These are phyloP conservation scores for Phialophora chinensis DNA, from an alignment of 2,329 filamentous ascomycete species.

Conservation along the genomic window DNA sequence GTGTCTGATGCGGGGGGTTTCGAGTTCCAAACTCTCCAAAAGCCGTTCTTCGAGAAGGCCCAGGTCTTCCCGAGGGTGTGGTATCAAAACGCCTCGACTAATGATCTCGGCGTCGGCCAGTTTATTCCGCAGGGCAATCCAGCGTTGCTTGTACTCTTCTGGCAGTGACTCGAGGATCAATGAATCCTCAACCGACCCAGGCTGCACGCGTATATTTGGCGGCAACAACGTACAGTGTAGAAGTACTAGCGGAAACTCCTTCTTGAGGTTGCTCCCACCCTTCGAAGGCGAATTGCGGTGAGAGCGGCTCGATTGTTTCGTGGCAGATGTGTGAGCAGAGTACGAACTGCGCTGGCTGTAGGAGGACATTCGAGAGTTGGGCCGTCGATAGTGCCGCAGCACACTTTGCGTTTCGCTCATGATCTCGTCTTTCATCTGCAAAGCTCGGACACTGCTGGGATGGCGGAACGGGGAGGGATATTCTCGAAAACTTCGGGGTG, in stretches of 20 bases:
- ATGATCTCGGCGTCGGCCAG: constrained; percentile 61
- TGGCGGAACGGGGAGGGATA: constrained; percentile 51
- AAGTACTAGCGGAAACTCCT: constrained; percentile 63
- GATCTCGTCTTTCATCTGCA: constrained; percentile 50
- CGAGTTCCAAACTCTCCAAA: constrained; percentile 64
- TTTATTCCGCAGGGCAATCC: constrained; percentile 61
- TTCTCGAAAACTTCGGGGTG: constrained; percentile 33
- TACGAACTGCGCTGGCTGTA: constrained; percentile 34
- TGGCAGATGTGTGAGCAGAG: constrained; percentile 34
- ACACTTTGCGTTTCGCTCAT: constrained; percentile 50
- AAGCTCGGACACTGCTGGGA: constrained; percentile 52
- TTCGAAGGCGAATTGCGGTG: constrained; percentile 29
- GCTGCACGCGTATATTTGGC: constrained; percentile 56
- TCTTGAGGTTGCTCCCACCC: constrained; percentile 45
- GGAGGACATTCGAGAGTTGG: constrained; percentile 35
- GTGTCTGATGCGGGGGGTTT: constrained; percentile 60
- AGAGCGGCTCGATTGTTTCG: constrained; percentile 33
- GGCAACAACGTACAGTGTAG: constrained; percentile 66
- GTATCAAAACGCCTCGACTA: constrained; percentile 65
- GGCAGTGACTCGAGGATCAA: constrained; percentile 59
- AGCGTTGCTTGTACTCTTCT: constrained; percentile 51
- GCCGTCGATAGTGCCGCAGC: constrained; percentile 40
- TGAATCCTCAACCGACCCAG: constrained; percentile 46
- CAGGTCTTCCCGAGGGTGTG: constrained; percentile 67
- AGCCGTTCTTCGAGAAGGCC: constrained; percentile 67